Base-by-base conservation (phyloP, 257 asterid genomes). In the Rehmannia glutinosa region DNA sequence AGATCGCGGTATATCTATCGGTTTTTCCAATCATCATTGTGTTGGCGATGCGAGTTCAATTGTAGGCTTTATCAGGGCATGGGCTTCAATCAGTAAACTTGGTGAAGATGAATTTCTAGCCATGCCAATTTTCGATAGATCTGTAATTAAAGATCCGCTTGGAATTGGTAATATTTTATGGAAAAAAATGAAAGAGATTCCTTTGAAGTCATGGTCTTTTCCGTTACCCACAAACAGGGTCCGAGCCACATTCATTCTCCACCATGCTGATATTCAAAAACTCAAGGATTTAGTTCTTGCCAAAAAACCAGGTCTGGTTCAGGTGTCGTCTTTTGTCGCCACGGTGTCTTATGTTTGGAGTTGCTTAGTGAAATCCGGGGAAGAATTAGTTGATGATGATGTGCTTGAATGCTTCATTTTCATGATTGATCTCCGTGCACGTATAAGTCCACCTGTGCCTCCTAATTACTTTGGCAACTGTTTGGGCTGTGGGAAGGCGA, bases 391-490 rank as follows among this genome's bases (percentile, higher is more conserved):
- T 4, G 38, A 19, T 0, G n/a, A n/a, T n/a, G 64, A 62, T 38
- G 64, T 24, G 1, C 5, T 0, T 0, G 73, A 71, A 28, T 55
- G 2, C 5, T 64, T 75, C 17, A 15, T 61, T 15, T 70, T 77
- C 35, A 53, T 70, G 5, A 78, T 38, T 16, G 82, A 83, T 2
- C 72, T 25, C 0, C 58, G 89, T 46, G 71, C 41, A 8, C 77
- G 84, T 16, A 21, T 74, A 4, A 17, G 54, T 16, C 92, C 85
- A 3, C 83, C 89, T 0, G 68, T 78, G 42, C 89, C 92, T 19
- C 24, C 46, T 1, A 76, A 66, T 42, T 81, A 83, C 75, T 83
- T 85, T 15, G 89, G 92, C 15, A 85, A 85, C 46, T 78, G 89
- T 66, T 19, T 83, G 9, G 68, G 74, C 0, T 68, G 43, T 15